phyloP scores from a whole-genome alignment of 2,329 filamentous ascomycete genomes.

The Venturiaceae sp. region DNA sequence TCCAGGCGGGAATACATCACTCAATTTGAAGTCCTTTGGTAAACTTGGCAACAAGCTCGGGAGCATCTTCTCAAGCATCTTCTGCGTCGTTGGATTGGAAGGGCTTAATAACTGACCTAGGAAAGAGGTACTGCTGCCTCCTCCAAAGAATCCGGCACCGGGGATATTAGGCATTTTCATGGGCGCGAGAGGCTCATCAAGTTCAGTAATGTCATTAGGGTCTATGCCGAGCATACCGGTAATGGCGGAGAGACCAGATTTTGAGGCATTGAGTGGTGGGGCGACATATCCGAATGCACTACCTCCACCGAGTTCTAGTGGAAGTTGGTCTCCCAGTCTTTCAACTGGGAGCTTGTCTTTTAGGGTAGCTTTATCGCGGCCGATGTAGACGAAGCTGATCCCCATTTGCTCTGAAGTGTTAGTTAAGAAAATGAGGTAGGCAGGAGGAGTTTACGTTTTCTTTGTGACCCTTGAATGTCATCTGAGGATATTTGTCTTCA shows the following conservation, averaged over 20 bases:
- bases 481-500: slow-evolving; percentile 3
- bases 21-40: slow-evolving; percentile 4
- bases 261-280: neutral
- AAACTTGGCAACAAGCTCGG: neutral
- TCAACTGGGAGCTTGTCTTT: neutral
- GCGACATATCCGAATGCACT: neutral
- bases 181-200: neutral
- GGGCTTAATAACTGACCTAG: neutral
- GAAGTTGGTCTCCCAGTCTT: neutral
- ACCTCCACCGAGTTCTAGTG: neutral
- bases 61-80: neutral
- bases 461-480: neutral
- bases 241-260: neutral
- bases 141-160: neutral
- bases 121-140: neutral
- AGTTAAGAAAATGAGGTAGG: neutral
- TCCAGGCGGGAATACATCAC: neutral
- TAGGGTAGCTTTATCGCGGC: neutral
- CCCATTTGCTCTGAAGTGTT: slow-evolving; percentile 4
- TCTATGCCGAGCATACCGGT: neutral
- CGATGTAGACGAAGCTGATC: slow-evolving; percentile 5
- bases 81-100: neutral
- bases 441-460: neutral
- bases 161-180: neutral
- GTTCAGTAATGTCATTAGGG: neutral